Evolutionary conservation across 306 rosid genomes (phyloP).

Genomic region (Vigna trinervia): DNA sequence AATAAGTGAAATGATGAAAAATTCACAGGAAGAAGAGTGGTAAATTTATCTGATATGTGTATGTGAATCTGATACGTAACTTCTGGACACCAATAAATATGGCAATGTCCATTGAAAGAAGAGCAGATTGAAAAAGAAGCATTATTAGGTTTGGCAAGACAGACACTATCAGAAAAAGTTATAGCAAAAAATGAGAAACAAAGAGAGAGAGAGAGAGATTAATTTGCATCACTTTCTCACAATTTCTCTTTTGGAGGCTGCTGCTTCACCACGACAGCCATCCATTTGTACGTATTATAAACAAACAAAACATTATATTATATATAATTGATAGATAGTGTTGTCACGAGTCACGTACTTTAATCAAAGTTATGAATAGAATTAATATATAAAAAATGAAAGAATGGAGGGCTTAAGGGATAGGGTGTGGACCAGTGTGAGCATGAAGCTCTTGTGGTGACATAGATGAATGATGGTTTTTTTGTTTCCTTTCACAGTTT

Average conservation of each 20-base stretch:
- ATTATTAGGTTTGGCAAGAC: constrained; percentile 40
- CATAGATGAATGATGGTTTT: constrained; percentile 48
- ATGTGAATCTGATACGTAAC: too few relatives aligned
- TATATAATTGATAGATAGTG: constrained; percentile 19
- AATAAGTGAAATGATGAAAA: too few relatives aligned
- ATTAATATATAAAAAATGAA: neutral
- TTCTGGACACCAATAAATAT: neutral
- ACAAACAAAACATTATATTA: constrained; percentile 12
- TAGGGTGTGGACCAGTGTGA: constrained; percentile 47
- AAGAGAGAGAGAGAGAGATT: constrained; percentile 50
- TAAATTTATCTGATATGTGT: too few relatives aligned
- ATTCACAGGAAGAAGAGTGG: too few relatives aligned
- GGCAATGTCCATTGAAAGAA: constrained; percentile 32
- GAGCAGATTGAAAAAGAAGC: constrained; percentile 26
- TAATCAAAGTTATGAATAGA: constrained; percentile 33
- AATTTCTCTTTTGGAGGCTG: constrained; percentile 77
- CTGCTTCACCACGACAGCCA: constrained; percentile 48
- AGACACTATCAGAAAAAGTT: constrained; percentile 39
- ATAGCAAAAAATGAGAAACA: constrained; percentile 49
- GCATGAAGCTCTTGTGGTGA: constrained; percentile 47
- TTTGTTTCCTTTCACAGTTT: constrained; percentile 49
- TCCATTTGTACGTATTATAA: constrained; percentile 50
- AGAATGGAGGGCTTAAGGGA: constrained; percentile 25
- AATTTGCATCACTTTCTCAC: constrained; percentile 54
- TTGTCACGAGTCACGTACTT: constrained; percentile 62